Conservation (phyloP, 495 filamentous ascomycete genomes). For the Glonium stellatum region DNA sequence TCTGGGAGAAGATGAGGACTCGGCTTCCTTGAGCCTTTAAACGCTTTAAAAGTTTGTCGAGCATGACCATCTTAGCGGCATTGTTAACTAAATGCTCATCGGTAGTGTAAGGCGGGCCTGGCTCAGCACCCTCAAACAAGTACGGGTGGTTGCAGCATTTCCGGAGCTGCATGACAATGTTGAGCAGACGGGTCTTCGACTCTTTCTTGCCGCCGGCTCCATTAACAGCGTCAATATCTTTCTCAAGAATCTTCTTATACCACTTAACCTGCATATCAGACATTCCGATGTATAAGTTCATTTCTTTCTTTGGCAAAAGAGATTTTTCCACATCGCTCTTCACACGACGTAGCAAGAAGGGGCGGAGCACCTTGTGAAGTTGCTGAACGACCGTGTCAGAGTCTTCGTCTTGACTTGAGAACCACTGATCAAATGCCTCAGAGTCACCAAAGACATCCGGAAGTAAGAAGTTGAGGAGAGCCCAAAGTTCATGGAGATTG, state of each 20-base stretch:
- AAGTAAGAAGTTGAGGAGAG: constrained; percentile 89
- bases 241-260: constrained; percentile 98
- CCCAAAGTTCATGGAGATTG: constrained; percentile 99
- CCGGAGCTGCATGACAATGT: constrained; percentile 99
- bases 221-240: constrained; percentile 98
- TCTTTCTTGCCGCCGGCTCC: constrained; percentile 93
- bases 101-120: constrained; percentile 94
- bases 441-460: constrained; percentile 97
- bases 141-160: constrained; percentile 99
- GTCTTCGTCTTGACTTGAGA: constrained; percentile 77
- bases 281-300: constrained; percentile 98
- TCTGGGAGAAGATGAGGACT: constrained; percentile 97
- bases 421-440: constrained; percentile 98
- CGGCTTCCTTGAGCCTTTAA: constrained; percentile 81
- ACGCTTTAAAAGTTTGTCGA: constrained; percentile 83
- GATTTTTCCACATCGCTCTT: constrained; percentile 99
- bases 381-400: constrained; percentile 97
- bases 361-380: constrained; percentile 84
- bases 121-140: constrained; percentile 95
- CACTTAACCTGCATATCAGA: constrained; percentile 98
- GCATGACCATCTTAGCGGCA: constrained; percentile 93
- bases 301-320: constrained; percentile 90
- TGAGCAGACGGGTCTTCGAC: constrained; percentile 97
- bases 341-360: constrained; percentile 91
- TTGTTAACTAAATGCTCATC: constrained; percentile 94